Evolutionary conservation across 2,329 filamentous ascomycete genomes (phyloP), one percentile per base, ranked within the genome.

Genomic region (Botrytis porri): DNA sequence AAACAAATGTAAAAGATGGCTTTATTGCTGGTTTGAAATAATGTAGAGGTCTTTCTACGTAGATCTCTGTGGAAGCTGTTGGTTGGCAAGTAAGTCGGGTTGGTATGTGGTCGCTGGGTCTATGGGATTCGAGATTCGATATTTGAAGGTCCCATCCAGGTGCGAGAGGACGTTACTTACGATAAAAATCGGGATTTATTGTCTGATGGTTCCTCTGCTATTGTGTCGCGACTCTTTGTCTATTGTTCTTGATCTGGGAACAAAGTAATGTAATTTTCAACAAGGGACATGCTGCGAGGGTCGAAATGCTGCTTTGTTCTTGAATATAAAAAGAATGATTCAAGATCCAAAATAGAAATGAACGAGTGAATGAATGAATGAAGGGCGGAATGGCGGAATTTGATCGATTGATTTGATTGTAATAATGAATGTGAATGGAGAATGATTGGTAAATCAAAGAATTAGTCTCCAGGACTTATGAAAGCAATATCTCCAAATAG

Each of bases 271-370:
- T 32, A 35, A 20, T 37, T 48, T 65, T 61, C 25, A 29, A 67
- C 29, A 37, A 67, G 32, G 62, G 29, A 60, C 70, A 72, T 72
- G 39, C 39, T 67, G 51, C 37, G 16, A 41, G 45, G 60, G 41
- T 29, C 48, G 10, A 3, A 63, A 6, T 9, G 35, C 8, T 4
- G 25, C 22, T 67, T 35, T 72, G 37, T 72, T 48, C 39, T 32
- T 16, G 48, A 9, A 57, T 43, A 37, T 61, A 48, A 60, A 54
- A 72, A 16, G 48, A 72, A 35, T 67, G 70, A 71, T 48, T 71
- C 70, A 61, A 67, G 48, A 54, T n/a, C 25, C 25, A 54, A 37
- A 72, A 72, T 67, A 66, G 70, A 67, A 63, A 63, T 29, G 20
- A 63, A 63, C 16, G 48, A 3, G 2, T 14, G 39, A 41, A 14